Base-by-base conservation (phyloP, 768 basidiomycete species). In the Psilocybe sp. region DNA sequence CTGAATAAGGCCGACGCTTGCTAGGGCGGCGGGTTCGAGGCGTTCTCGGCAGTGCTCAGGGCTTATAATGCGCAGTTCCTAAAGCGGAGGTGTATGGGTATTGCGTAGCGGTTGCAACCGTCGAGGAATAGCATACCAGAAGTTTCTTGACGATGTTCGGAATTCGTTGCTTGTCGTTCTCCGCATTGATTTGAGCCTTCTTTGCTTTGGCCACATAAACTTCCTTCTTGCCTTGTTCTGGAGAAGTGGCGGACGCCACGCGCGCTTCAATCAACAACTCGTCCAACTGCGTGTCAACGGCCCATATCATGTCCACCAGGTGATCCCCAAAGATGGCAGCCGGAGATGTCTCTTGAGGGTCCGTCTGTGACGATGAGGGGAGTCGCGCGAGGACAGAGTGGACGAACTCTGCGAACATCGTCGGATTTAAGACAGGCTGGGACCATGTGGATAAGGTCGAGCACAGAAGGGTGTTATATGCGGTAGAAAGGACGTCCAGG, bases 251-350 rank as follows among this genome's bases (percentile, higher is more conserved):
- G 40, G 79, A 58, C 39, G 72, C 58, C 23, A 61, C 51, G 63
- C 79, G 81, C 40, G 76, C 75, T 56, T 89, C 86, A 12, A 66
- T 64, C 33, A 85, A 55, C 23, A 83, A 65, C 59, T 91, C 89
- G 50, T 93, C 91, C 51, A 92, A 65, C 55, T 87, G 81, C 34
- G 80, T 74, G 67, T 93, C 92, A 40, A 89, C 64, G 15, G 89
- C 78, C 92, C 92, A 94, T 40, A 91, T 74, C 59, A 88, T 75
- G 62, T 94, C 92, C 16, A 94, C 78, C 2, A 93, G 70, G 40
- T 81, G 65, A 57, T 91, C 89, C 10, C 85, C 84, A 49, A 92
- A 81, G 0, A 74, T 57, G 0, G 68, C 53, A 3, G 67, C 69
- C 53, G 76, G 73, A 7, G 73, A 66, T 10, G 75, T 70, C 41